Evolutionary conservation across 768 basidiomycete genomes (phyloP).

Genomic region (Naganishia randhawae): DNA sequence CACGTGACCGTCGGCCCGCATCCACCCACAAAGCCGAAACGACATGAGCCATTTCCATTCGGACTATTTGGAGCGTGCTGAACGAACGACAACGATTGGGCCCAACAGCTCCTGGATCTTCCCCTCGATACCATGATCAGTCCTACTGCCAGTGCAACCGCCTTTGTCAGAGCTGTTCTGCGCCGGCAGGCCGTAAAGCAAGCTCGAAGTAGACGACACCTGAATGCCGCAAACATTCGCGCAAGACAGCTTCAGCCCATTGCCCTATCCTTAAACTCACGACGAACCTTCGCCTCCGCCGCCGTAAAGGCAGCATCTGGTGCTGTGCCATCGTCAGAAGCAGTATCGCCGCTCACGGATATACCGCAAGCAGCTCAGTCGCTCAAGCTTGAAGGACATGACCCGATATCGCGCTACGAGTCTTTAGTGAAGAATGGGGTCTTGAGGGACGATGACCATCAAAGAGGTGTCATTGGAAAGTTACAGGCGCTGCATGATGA

Average conservation of each 20-base stretch:
- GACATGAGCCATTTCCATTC: background rate
- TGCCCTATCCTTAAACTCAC: background rate
- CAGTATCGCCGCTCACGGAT: background rate
- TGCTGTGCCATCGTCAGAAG: background rate
- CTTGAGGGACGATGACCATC: conserved; percentile 74
- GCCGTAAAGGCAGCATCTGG: background rate
- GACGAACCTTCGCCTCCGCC: background rate
- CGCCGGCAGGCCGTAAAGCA: background rate
- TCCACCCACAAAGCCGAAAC: conserved; percentile 1
- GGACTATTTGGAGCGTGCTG: background rate
- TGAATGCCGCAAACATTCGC: background rate
- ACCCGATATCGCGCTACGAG: conserved; percentile 50
- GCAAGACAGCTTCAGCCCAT: background rate
- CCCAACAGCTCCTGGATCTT: background rate
- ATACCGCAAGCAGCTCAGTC: background rate
- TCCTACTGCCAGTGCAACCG: background rate
- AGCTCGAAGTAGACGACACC: background rate
- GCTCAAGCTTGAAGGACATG: background rate
- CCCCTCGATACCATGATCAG: background rate
- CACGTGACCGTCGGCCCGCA: too few relatives aligned
- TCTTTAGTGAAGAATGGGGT: conserved; percentile 57
- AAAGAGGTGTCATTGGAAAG: conserved; percentile 74
- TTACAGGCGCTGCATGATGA: conserved; percentile 75
- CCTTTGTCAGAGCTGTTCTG: background rate
- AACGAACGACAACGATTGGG: background rate